Base-by-base conservation (phyloP, 2,329 filamentous ascomycete genomes). In the Xylariaceae sp. region DNA sequence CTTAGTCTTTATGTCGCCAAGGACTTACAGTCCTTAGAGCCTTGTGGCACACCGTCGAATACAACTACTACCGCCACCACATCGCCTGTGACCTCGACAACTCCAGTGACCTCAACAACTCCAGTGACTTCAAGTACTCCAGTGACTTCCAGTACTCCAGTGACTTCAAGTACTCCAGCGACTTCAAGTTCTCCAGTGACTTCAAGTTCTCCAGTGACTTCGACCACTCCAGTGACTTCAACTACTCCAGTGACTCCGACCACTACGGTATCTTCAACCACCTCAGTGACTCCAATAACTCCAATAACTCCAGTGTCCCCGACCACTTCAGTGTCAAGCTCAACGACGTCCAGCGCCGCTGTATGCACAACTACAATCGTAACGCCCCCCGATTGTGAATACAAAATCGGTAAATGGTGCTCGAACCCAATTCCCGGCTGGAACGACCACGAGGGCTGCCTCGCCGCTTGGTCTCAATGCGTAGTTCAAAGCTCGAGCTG, bases 331-430 rank as follows among this genome's bases (percentile, higher is more conserved):
- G 59, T 63, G 9, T 53, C 60, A 41, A 58, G 55, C 44, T 54
- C 62, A 3, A 69, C 67, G 26, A 73, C 69, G 19, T 72, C 72
- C 15, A 68, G 65, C 26, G 66, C 68, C 37, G 63, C 72, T n/a
- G 65, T 77, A 49, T 82, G 79, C 67, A 78, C 74, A 9, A 68
- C 72, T 45, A 80, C 76, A 21, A 65, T 70, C 21, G 71, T 73
- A 10, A 65, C 73, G 21, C 74, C 77, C 9, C 67, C 76, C 45
- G 71, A 68, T 29, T 82, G 79, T 67, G 79, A 82, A 64, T 82
- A 79, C 67, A 70, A 75, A 59, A 76, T 76, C 58, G 80, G 80
- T 45, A 74, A 72, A 56, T 83, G 79, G 57, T 63, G 61, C 51
- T 63, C 61, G 13, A 53, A 71, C 43, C 72, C 77, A 13, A 65